Evolutionary conservation across 495 filamentous ascomycete genomes (phyloP).

Genomic region (Talaromyces ruber): DNA sequence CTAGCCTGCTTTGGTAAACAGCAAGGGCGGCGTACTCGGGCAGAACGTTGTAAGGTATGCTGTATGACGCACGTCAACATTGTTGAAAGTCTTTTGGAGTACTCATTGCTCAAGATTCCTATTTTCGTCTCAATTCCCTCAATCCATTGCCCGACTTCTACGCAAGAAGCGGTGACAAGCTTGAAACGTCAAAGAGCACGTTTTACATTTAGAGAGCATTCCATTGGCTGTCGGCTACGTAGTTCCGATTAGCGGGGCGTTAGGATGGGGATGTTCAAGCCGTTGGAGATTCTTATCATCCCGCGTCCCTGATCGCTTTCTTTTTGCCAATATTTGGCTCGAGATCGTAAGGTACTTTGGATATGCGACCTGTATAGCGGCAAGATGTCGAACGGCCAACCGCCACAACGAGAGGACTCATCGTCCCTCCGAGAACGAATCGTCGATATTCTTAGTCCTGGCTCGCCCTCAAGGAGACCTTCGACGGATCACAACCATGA

Average conservation of each 20-base stretch:
- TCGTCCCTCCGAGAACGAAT: constrained; percentile 30
- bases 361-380: neutral
- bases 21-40: neutral
- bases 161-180: neutral
- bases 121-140: neutral
- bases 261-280: neutral
- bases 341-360: too few relatives aligned
- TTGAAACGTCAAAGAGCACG: neutral
- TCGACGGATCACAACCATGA: constrained; percentile 4
- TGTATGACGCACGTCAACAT: neutral
- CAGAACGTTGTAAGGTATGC: neutral
- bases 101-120: neutral
- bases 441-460: constrained; percentile 23
- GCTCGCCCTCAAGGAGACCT: constrained; percentile 3
- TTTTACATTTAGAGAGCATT: neutral
- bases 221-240: constrained; percentile 3
- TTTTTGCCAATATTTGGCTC: too few relatives aligned
- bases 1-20: neutral
- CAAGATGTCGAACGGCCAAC: constrained; percentile 2
- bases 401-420: constrained; percentile 3
- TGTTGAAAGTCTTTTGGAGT: neutral
- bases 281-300: neutral
- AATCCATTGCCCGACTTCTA: neutral
- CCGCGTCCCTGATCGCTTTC: too few relatives aligned
- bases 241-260: neutral